phyloP scores from a whole-genome alignment of 768 basidiomycete species.

The Tephrocybe sp. region DNA sequence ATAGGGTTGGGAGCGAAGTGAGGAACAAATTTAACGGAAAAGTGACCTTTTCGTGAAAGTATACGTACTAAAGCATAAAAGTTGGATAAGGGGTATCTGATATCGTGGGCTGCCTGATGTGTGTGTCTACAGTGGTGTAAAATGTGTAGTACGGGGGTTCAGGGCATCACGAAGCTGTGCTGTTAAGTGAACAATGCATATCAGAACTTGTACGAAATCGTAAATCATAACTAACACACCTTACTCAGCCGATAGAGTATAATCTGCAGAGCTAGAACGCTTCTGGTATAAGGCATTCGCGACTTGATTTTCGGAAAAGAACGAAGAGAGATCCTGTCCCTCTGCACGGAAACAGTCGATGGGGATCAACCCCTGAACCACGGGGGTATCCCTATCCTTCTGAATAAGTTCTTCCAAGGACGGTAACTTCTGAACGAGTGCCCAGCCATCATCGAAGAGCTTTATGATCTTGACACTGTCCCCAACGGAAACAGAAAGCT shows the following conservation, averaged over 20 bases:
- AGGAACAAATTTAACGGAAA: not conserved
- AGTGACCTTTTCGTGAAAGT: no score
- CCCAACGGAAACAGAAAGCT: slow-evolving; percentile 48
- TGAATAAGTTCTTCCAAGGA: slow-evolving; percentile 20
- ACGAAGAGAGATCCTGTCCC: slow-evolving; percentile 44
- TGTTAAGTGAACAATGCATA: no score
- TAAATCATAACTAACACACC: not conserved
- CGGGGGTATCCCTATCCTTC: slow-evolving; percentile 20
- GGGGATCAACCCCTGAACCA: slow-evolving; percentile 54
- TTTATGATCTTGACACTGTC: slow-evolving; percentile 53
- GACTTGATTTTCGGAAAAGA: slow-evolving; percentile 47
- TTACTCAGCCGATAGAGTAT: not conserved
- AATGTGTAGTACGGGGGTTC: not conserved
- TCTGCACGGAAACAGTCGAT: slow-evolving; percentile 61
- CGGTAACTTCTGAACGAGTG: slow-evolving; percentile 48
- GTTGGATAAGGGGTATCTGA: not conserved
- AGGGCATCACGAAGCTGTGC: not conserved
- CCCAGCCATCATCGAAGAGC: slow-evolving; percentile 73
- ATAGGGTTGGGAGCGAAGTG: not conserved
- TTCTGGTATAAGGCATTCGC: slow-evolving; percentile 12
- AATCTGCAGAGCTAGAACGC: not conserved
- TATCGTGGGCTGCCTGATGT: not conserved
- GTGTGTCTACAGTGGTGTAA: not conserved
- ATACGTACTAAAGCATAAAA: no score
- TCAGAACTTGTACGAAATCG: no score